Base-by-base conservation (phyloP, 2,329 filamentous ascomycete genomes). In the Ophiocordyceps camponoti-leonardi region DNA sequence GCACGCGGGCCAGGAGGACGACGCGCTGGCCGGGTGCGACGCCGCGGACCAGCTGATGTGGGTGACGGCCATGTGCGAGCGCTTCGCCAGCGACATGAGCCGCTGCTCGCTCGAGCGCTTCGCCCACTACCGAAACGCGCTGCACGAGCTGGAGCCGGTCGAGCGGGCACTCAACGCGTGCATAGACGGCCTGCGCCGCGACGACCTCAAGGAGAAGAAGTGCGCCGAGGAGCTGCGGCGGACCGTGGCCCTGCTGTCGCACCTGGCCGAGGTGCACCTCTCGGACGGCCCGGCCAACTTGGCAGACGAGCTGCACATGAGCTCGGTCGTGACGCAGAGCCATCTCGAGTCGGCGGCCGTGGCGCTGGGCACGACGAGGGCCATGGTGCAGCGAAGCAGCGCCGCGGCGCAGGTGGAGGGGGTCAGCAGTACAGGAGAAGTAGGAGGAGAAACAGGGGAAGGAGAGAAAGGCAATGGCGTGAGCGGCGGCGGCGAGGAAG, bases 101-200 rank as follows among this genome's bases (percentile, higher is more conserved):
- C 77, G 79, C 53, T 93, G 86, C 62, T 81, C 83, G 2, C 69
- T 83, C 1, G 79, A 85, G 43, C 77, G 86, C 48, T 96, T 96
- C 59, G 73, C 75, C 42, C 78, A 71, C 51, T 92, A 86, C 53
- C 82, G 86, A 54, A 80, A 81, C 40, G 84, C 87, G 2, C 64
- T 92, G 47, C 85, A 86, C 53, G 92, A 96, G 61, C 69, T 96
- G 44, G 86, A 94, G 58, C 86, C 88, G 0, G 86, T 96, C 12
- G 92, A 98, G 64, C 76, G 87, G 47, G 84, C 85, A 0, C 65
- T 96, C 44, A 94, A 94, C 56, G 75, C 75, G 46, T 94, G 87
- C 77, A 84, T 96, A 47, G 88, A 95, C 51, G 78, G 78, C 6
- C 61, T 95, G 46, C 81, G 86, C 51, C 79, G 79, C 45, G 87